A percentile compares a stretch with the other conserved stretches of the same genome.
Evolutionary conservation across 208 protist species (phyloP).

Genomic region (Trypanosoma mega): DNA sequence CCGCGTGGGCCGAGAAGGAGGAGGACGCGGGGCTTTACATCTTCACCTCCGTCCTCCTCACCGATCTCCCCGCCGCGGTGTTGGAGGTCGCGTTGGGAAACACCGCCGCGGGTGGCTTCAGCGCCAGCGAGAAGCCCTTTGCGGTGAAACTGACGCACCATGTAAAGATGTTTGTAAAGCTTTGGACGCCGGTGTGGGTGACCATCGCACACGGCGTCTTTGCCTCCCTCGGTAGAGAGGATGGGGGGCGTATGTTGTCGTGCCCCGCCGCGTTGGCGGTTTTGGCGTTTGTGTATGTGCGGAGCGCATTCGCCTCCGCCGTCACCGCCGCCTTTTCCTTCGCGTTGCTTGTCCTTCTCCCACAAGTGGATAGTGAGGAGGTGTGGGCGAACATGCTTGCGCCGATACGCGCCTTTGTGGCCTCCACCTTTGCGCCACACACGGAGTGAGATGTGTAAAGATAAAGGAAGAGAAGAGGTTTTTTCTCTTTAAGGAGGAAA

Average conservation of each 20-base stretch:
- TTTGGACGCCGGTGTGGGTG: conserved; percentile 19
- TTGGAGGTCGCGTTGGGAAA: conserved; percentile 7
- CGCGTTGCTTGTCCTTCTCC: neutral
- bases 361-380: conserved; percentile 6
- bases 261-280: conserved; percentile 14
- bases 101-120: conserved; percentile 2
- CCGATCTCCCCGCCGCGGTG: conserved; percentile 43
- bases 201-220: neutral
- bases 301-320: neutral
- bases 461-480: too few species aligned
- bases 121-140: neutral
- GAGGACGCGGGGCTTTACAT: conserved; percentile 31
- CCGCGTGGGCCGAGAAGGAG: conserved; percentile 4
- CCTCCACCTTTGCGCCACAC: too few species aligned
- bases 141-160: conserved; percentile 9
- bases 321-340: neutral
- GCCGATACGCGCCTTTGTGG: too few species aligned
- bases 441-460: too few species aligned
- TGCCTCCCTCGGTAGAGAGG: neutral
- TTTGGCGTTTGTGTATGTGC: conserved; percentile 2
- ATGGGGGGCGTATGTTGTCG: neutral
- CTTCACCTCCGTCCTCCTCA: conserved; percentile 25
- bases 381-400: neutral
- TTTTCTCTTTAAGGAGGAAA: too few species aligned
- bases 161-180: conserved; percentile 12